Evolutionary conservation across 2,329 filamentous ascomycete genomes (phyloP).

Genomic region (Penicillium frequentans): DNA sequence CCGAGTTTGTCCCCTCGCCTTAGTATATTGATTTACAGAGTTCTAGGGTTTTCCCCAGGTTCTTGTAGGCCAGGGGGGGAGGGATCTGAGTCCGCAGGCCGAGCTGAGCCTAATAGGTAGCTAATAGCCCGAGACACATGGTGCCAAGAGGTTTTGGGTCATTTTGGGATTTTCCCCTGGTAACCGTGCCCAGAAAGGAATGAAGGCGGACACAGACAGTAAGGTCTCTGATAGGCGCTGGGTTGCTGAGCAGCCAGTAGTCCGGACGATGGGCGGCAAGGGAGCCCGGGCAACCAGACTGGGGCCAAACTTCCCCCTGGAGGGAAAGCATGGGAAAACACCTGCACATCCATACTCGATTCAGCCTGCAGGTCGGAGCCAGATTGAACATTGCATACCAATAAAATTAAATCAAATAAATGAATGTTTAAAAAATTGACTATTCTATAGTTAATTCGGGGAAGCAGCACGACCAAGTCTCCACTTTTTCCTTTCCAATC

Average conservation of each 20-base stretch:
- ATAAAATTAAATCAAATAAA: background rate
- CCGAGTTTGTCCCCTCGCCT: background rate
- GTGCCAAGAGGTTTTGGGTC: constrained; percentile 9
- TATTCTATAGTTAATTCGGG: background rate
- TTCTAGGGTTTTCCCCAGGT: background rate
- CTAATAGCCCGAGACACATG: constrained; percentile 18
- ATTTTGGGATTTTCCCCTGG: background rate
- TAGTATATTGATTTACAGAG: background rate
- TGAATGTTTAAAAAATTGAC: background rate
- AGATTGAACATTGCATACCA: constrained; percentile 7
- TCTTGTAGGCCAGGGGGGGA: background rate
- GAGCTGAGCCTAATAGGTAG: background rate
- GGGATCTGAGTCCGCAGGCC: background rate
- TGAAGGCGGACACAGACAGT: constrained; percentile 6
- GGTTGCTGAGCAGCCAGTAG: constrained; percentile 35
- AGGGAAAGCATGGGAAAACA: background rate
- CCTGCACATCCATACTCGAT: constrained; percentile 12
- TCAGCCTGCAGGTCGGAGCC: background rate
- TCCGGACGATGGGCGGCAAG: constrained; percentile 35
- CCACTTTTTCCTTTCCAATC: background rate
- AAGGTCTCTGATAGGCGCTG: constrained; percentile 32
- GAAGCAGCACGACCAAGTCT: background rate
- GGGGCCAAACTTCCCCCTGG: constrained; percentile 11
- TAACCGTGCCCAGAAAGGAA: constrained; percentile 7
- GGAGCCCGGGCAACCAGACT: constrained; percentile 39